These are phyloP conservation scores for Calonectria hongkongensis DNA, from an alignment of 2,329 filamentous ascomycete genomes.

Conservation along the genomic window DNA sequence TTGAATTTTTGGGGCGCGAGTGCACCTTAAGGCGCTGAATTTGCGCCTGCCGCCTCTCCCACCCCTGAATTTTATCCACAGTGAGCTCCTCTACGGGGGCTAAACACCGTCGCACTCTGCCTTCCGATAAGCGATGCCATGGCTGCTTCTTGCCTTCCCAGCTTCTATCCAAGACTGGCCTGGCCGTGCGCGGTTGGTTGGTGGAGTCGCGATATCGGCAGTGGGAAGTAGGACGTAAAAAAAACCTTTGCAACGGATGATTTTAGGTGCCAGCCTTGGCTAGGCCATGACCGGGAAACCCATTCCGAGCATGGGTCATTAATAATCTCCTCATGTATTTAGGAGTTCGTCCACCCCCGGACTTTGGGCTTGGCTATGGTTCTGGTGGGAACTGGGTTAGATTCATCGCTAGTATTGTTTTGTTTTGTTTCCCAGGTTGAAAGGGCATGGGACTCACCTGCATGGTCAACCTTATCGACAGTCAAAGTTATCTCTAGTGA, in stretches of 20 bases:
- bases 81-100: constrained; percentile 18
- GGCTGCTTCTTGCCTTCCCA: not conserved
- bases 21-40: constrained; percentile 24
- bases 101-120: constrained; percentile 26
- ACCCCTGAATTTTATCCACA: constrained; percentile 8
- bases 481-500: not conserved
- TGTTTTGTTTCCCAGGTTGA: constrained; percentile 16
- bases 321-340: constrained; percentile 44
- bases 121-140: constrained; percentile 27
- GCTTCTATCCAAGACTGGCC: not conserved
- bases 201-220: constrained; percentile 42
- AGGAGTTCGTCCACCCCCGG: constrained; percentile 37
- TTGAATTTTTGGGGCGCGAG: constrained; percentile 3
- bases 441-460: constrained; percentile 36
- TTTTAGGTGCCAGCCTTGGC: not conserved
- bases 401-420: constrained; percentile 3
- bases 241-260: constrained; percentile 21
- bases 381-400: not conserved
- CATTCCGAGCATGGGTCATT: constrained; percentile 21
- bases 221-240: constrained; percentile 6
- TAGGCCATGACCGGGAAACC: constrained; percentile 11
- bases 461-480: constrained; percentile 27
- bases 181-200: constrained; percentile 19
- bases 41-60: not conserved
- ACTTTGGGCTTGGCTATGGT: constrained; percentile 15